Evolutionary conservation across 2,329 filamentous ascomycete species (phyloP).

Genomic region (Graphilbum sp.): DNA sequence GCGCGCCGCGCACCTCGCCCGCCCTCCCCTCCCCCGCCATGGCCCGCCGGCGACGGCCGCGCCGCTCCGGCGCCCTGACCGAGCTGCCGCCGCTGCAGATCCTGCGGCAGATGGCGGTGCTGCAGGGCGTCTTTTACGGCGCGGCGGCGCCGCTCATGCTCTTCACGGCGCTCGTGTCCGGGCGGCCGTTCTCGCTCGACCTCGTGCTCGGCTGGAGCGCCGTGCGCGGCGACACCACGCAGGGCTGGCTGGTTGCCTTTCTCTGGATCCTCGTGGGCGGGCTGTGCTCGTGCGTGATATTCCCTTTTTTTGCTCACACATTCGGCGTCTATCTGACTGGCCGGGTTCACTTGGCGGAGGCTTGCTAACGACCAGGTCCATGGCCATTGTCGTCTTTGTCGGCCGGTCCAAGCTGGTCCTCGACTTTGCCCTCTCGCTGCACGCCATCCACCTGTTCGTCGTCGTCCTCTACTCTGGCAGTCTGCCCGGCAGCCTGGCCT

Average conservation of each 20-base stretch:
- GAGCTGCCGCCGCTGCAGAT: conserved; percentile 46
- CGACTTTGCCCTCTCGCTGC: conserved; percentile 79
- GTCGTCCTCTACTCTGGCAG: conserved; percentile 60
- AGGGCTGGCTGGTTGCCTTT: conserved; percentile 43
- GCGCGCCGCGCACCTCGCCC: not conserved
- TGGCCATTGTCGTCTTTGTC: conserved; percentile 70
- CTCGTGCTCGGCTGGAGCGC: conserved; percentile 40
- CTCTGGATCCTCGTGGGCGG: conserved; percentile 41
- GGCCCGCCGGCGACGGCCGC: conserved; percentile 39
- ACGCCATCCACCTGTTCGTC: conserved; percentile 18
- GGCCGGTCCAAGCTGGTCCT: conserved; percentile 85
- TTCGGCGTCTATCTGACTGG: too few species aligned
- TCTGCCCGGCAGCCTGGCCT: conserved; percentile 63
- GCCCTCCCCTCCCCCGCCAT: conserved; percentile 15
- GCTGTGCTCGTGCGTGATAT: conserved; percentile 28
- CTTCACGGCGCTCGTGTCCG: conserved; percentile 43
- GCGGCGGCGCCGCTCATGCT: conserved; percentile 34
- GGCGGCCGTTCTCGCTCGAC: conserved; percentile 33
- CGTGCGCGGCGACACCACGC: conserved; percentile 44
- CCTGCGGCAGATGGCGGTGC: conserved; percentile 38
- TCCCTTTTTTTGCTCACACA: not conserved
- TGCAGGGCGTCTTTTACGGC: conserved; percentile 40
- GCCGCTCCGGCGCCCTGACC: conserved; percentile 40
- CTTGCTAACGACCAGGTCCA: conserved; percentile 37
- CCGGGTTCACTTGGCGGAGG: too few species aligned